These are phyloP conservation scores for Cucumis melo DNA, from an alignment of 306 rosid species.

Conservation along the genomic window DNA sequence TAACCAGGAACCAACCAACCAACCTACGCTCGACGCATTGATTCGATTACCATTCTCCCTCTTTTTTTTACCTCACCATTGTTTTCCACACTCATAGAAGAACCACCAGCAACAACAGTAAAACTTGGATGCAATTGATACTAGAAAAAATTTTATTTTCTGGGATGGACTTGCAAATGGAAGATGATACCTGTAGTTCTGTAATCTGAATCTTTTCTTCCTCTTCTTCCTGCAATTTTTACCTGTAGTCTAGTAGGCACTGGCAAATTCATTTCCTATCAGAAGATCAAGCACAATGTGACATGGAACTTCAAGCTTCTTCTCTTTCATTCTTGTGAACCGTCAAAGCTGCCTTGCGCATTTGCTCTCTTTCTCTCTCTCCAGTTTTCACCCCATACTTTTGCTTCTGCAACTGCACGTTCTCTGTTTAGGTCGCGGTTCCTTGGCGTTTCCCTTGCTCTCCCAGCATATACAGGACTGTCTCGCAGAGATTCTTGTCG, in stretches of 20 bases:
- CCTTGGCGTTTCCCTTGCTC: slow-evolving; percentile 64
- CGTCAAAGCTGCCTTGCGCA: slow-evolving; percentile 74
- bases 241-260: neutral
- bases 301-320: neutral
- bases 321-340: slow-evolving; percentile 49
- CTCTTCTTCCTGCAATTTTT: slow-evolving; percentile 16
- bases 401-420: slow-evolving; percentile 90
- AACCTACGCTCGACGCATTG: neutral
- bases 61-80: neutral
- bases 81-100: slow-evolving; percentile 25
- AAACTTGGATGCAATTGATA: slow-evolving; percentile 18
- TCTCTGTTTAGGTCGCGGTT: slow-evolving; percentile 91
- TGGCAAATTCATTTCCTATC: slow-evolving; percentile 12
- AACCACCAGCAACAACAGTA: slow-evolving; percentile 28
- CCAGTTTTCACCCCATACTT: slow-evolving; percentile 98
- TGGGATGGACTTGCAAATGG: slow-evolving; percentile 26
- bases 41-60: neutral
- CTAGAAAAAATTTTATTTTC: slow-evolving; percentile 22
- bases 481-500: slow-evolving; percentile 57
- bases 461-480: slow-evolving; percentile 74
- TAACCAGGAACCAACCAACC: neutral
- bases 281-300: neutral
- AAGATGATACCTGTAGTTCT: slow-evolving; percentile 12
- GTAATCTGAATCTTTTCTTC: neutral
- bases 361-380: slow-evolving; percentile 78